These are phyloP conservation scores for Serendipita vermifera DNA, from an alignment of 768 basidiomycete genomes.

Conservation along the genomic window DNA sequence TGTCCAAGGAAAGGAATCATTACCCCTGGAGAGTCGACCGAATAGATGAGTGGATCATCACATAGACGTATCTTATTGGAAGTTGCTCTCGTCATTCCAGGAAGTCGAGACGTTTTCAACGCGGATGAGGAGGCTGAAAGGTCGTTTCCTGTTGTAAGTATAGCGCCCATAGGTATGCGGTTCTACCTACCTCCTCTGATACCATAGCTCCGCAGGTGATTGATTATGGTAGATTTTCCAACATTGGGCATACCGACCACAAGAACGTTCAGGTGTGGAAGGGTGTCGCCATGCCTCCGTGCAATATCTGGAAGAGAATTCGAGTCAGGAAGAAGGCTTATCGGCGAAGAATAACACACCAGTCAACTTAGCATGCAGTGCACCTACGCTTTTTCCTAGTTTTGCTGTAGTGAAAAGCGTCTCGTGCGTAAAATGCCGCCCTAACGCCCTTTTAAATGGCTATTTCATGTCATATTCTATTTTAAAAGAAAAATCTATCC, in stretches of 20 bases:
- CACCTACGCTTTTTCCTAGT: slow-evolving; percentile 27
- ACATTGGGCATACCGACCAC: slow-evolving; percentile 99
- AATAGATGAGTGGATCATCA: slow-evolving; percentile 71
- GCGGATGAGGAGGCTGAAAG: slow-evolving; percentile 55
- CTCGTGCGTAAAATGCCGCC: slow-evolving; percentile 14
- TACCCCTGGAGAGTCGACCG: slow-evolving; percentile 91
- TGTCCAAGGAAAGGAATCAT: slow-evolving; percentile 91
- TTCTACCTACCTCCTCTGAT: slow-evolving; percentile 64
- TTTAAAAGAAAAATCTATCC: background rate
- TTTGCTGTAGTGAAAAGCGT: slow-evolving; percentile 15
- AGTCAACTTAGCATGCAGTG: slow-evolving; percentile 53
- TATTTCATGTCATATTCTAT: slow-evolving; percentile 25
- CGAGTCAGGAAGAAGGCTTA: background rate
- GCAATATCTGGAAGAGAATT: slow-evolving; percentile 42
- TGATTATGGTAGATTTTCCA: slow-evolving; percentile 89
- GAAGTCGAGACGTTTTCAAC: slow-evolving; percentile 73
- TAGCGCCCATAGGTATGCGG: background rate
- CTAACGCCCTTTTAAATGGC: slow-evolving; percentile 45
- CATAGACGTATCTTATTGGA: slow-evolving; percentile 83
- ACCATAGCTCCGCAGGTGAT: slow-evolving; percentile 76
- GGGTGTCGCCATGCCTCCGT: slow-evolving; percentile 45
- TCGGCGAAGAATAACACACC: slow-evolving; percentile 38
- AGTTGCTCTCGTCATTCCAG: slow-evolving; percentile 79
- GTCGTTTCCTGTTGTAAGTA: too few relatives aligned
- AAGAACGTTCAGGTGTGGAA: slow-evolving; percentile 71